phyloP scores from a whole-genome alignment of 495 filamentous ascomycete species.

The Xylaria intraflava region DNA sequence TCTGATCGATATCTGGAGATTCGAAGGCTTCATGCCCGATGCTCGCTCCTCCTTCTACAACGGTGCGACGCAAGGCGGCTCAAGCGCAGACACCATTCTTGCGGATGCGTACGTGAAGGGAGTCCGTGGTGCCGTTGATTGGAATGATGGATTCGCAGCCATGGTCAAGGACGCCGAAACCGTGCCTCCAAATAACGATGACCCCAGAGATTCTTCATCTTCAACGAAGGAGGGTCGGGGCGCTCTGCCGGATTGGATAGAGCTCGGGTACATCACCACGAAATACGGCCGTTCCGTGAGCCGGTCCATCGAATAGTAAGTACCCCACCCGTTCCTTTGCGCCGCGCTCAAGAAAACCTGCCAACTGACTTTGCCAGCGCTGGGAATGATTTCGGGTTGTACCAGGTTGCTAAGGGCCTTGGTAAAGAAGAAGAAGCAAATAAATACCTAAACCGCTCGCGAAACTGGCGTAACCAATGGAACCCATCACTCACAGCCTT shows the following conservation, averaged over 20 bases:
- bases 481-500: constrained; percentile 49
- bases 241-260: constrained; percentile 62
- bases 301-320: constrained; percentile 59
- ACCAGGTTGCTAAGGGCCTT: constrained; percentile 53
- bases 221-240: constrained; percentile 66
- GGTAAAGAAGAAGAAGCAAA: constrained; percentile 43
- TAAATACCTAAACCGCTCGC: constrained; percentile 58
- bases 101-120: constrained; percentile 73
- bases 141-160: constrained; percentile 61
- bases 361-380: constrained; percentile 18
- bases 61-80: constrained; percentile 63
- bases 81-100: constrained; percentile 66
- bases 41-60: constrained; percentile 65
- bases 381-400: constrained; percentile 61
- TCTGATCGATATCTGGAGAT: constrained; percentile 62
- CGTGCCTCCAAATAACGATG: constrained; percentile 51
- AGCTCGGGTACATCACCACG: constrained; percentile 59
- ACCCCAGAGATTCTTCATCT: constrained; percentile 52
- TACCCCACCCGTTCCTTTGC: background rate
- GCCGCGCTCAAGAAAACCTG: background rate
- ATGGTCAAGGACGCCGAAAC: constrained; percentile 68
- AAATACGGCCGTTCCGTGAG: constrained; percentile 55
- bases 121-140: constrained; percentile 55
- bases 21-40: constrained; percentile 61
- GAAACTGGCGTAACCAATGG: constrained; percentile 71